A percentile compares a stretch with the other conserved stretches of the same genome.
These are phyloP conservation scores for Corynascus novoguineensis DNA, from an alignment of 495 filamentous ascomycete species.

Conservation along the genomic window DNA sequence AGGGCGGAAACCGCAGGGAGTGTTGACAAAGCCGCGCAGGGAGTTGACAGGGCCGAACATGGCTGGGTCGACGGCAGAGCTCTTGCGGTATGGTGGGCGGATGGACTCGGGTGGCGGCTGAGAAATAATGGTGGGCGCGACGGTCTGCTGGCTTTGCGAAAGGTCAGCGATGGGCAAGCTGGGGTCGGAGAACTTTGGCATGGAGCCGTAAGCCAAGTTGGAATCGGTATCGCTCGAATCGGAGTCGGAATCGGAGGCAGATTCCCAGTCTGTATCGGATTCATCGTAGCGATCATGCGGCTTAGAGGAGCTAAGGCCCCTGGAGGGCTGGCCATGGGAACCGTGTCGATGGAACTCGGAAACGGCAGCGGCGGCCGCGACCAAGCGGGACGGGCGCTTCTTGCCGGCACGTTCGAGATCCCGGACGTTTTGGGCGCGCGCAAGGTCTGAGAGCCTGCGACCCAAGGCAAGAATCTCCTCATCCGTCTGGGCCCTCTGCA, in stretches of 20 bases:
- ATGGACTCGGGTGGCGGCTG: conserved; percentile 26
- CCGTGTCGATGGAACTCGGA: conserved; percentile 34
- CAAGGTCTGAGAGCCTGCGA: conserved; percentile 41
- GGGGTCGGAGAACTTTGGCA: conserved; percentile 27
- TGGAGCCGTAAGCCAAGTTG: conserved; percentile 45
- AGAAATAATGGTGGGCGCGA: conserved; percentile 20
- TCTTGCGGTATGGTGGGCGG: conserved; percentile 36
- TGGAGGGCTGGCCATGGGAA: conserved; percentile 22
- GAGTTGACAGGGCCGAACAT: conserved; percentile 52
- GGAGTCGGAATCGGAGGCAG: conserved; percentile 38
- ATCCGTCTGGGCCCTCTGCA: conserved; percentile 38
- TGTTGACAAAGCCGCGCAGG: conserved; percentile 44
- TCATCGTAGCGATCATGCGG: conserved; percentile 25
- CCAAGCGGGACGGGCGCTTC: conserved; percentile 34
- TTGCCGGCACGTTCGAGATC: conserved; percentile 40
- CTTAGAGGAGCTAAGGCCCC: conserved; percentile 38
- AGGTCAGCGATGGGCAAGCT: conserved; percentile 19
- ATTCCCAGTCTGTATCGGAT: conserved; percentile 41
- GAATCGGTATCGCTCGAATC: conserved; percentile 37
- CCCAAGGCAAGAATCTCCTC: conserved; percentile 47
- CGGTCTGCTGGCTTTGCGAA: neutral
- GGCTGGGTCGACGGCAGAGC: conserved; percentile 46
- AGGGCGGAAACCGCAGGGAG: conserved; percentile 45
- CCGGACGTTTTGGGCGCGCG: conserved; percentile 37
- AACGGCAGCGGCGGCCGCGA: conserved; percentile 34